Evolutionary conservation across 2,329 filamentous ascomycete species (phyloP).

Genomic region (Alternaria incomplexa): DNA sequence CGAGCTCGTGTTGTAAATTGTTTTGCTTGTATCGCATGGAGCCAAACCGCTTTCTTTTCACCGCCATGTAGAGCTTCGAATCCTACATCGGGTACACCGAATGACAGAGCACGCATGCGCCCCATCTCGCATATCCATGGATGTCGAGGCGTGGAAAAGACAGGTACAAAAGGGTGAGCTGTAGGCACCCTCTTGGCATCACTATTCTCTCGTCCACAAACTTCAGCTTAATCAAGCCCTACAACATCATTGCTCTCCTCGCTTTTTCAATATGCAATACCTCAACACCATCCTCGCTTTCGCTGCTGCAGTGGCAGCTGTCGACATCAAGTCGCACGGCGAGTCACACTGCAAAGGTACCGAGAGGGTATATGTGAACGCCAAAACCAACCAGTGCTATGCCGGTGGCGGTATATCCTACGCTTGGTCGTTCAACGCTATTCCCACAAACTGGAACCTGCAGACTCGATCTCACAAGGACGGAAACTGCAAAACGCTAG

Average conservation of each 20-base stretch:
- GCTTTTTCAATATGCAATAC: neutral
- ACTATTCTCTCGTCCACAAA: neutral
- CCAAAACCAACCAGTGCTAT: neutral
- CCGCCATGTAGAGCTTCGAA: neutral
- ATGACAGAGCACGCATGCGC: neutral
- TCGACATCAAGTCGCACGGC: neutral
- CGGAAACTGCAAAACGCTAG: neutral
- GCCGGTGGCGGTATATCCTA: neutral
- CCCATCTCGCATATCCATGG: neutral
- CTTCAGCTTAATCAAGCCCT: conserved; percentile 2
- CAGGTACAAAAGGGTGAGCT: neutral
- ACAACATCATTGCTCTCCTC: neutral
- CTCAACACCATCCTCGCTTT: neutral
- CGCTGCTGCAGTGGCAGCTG: neutral
- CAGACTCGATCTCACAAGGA: neutral
- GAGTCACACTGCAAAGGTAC: neutral
- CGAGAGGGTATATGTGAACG: neutral
- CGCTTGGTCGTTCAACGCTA: neutral
- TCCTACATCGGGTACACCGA: neutral
- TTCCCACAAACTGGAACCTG: neutral
- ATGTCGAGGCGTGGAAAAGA: neutral
- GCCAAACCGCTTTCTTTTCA: neutral
- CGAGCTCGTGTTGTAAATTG: neutral
- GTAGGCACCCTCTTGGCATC: neutral
- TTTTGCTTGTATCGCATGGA: neutral